Conservation (phyloP, 75 land plant genomes). For the Sequoiadendron giganteum region DNA sequence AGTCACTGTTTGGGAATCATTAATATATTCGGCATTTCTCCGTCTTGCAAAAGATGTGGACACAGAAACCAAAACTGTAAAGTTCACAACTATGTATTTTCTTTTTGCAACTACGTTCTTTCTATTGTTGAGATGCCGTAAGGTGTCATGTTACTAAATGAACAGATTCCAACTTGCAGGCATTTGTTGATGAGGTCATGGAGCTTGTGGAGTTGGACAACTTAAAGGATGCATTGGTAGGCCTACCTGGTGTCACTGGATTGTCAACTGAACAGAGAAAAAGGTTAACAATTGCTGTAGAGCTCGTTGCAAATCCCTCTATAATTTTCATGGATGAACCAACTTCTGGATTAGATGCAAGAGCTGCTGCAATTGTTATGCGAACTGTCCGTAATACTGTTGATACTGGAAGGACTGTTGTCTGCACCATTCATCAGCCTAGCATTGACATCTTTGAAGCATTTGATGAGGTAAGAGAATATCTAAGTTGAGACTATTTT, state of each 20-base stretch:
- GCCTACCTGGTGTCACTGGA: conserved; percentile 74
- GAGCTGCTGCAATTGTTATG: conserved; percentile 87
- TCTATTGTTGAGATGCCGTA: background rate
- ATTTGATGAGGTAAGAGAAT: conserved; percentile 70
- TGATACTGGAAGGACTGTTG: conserved; percentile 84
- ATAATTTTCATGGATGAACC: conserved; percentile 94
- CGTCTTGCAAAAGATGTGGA: conserved; percentile 66
- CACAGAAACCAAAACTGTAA: conserved; percentile 52
- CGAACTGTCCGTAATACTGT: conserved; percentile 81
- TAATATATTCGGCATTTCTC: conserved; percentile 82
- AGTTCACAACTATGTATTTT: background rate
- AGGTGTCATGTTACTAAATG: background rate
- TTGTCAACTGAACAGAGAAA: conserved; percentile 87
- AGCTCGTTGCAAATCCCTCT: conserved; percentile 92
- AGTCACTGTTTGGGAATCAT: conserved; percentile 67
- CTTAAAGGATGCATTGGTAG: conserved; percentile 74
- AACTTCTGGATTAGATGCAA: conserved; percentile 78
- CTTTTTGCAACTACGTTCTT: background rate
- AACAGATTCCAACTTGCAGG: conserved; percentile 19
- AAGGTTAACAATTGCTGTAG: conserved; percentile 81
- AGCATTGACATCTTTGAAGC: conserved; percentile 86
- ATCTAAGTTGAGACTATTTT: background rate
- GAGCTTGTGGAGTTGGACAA: conserved; percentile 70
- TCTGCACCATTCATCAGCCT: conserved; percentile 82
- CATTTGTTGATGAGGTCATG: conserved; percentile 79